Evolutionary conservation across 2,329 filamentous ascomycete species (phyloP).

Genomic region (Hawksworthiomyces lignivorus): DNA sequence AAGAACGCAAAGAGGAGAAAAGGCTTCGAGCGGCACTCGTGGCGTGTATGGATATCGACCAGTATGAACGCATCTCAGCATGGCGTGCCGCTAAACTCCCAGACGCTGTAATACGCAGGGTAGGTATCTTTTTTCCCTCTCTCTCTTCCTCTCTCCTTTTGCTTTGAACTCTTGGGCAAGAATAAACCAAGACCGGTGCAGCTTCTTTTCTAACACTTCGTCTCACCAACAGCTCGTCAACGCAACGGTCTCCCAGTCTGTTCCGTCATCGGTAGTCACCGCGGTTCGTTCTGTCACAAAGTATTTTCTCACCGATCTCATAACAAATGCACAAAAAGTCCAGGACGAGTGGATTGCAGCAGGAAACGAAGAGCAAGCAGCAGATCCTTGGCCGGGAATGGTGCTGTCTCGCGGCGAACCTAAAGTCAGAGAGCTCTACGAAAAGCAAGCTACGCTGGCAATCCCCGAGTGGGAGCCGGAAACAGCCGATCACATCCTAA

Average conservation of each 20-base stretch:
- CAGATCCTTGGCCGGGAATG: conserved; percentile 29
- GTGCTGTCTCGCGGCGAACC: conserved; percentile 19
- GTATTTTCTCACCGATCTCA: conserved; percentile 67
- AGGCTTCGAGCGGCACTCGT: conserved; percentile 54
- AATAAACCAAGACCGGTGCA: too few relatives aligned
- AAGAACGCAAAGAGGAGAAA: conserved; percentile 58
- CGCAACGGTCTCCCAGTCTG: conserved; percentile 71
- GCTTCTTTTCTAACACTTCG: conserved; percentile 3
- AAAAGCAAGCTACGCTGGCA: conserved; percentile 23
- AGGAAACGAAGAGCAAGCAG: conserved; percentile 46
- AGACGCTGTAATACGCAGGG: conserved; percentile 60
- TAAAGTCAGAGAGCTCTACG: conserved; percentile 24
- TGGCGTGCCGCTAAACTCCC: conserved; percentile 63
- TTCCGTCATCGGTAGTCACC: conserved; percentile 63
- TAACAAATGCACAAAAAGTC: conserved; percentile 62
- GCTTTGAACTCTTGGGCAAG: too few relatives aligned
- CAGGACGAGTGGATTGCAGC: conserved; percentile 63
- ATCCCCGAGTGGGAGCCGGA: conserved; percentile 19
- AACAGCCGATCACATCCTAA: conserved; percentile 24
- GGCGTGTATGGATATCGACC: conserved; percentile 55
- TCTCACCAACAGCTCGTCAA: conserved; percentile 55
- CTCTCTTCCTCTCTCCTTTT: background rate
- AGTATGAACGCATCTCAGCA: conserved; percentile 62
- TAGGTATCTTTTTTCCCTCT: conserved; percentile 26
- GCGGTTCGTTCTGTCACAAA: conserved; percentile 72